Evolutionary conservation across 768 basidiomycete genomes (phyloP), one percentile per base, ranked within the genome.

Genomic region (Hydnum rufescens): DNA sequence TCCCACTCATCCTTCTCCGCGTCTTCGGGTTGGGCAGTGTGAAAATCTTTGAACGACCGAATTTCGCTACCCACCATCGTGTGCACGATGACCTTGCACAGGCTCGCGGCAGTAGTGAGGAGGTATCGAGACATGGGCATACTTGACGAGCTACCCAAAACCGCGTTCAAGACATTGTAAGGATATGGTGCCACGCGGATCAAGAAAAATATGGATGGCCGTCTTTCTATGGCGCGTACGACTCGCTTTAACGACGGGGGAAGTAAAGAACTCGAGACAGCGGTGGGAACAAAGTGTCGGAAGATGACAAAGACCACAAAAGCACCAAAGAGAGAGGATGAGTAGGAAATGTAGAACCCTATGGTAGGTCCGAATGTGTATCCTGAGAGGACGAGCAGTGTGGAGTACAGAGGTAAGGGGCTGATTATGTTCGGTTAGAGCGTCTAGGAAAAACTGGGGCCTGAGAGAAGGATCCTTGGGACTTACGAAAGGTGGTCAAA

Each of bases 41-140:
- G 74, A 62, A 75, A 75, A 58, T 75, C 74, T 61, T 76, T 74
- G 65, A 89, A 89, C n/a, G 80, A 84, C 59, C 80, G 80, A 60
- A 90, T 83, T 23, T 80, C 80, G 30, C 78, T 76, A 39, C 90
- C 90, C 60, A 93, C 74, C 58, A 77, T 81, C 32, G 89, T 92
- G 68, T 93, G 89, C 48, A 92, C 73, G 65, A 87, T 79, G 59
- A 92, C 76, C 64, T 95, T 93, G 76, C 86, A 76, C 51, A 92
- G 72, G 53, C 82, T 82, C 52, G 89, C 70, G 13, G 79, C 80
- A 23, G 90, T 88, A 70, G 83, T 81, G 49, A 75, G 62, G 36
- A 77, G 75, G 68, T 88, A 89, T 25, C 83, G 86, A 57, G 71
- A 71, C 57, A 90, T 70, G 3, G 79, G 80, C 58, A 56, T 56